Base-by-base conservation (phyloP, 495 filamentous ascomycete genomes). In the Annulohypoxylon stygium region DNA sequence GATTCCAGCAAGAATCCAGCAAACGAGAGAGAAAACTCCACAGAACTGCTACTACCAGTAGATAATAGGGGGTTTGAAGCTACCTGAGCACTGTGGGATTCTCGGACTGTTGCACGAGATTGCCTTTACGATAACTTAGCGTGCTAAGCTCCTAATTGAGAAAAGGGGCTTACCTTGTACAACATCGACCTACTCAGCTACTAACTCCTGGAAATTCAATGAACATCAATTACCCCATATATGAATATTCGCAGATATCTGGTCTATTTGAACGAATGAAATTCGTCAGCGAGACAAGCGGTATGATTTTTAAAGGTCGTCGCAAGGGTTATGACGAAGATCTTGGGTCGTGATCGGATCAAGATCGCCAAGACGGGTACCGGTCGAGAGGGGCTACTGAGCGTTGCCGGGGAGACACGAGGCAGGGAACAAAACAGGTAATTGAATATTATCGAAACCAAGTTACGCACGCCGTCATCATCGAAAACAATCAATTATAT, bases 291-390 rank as follows among this genome's bases (percentile, higher is more conserved):
- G 25, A 57, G 53, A 34, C 39, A 37, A 8, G 34, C 34, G 25
- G 51, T 26, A 30, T 34, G 16, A 34, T 37, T 47, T 47, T 47
- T 57, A n/a, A 45, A 55, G n/a, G 12, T 55, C n/a, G 25, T 54
- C 61, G 60, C 26, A 51, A 51, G 41, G 55, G 30, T 8, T 69
- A 55, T 58, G 12, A 33, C 64, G 26, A 47, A 61, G 72, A 75
- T 75, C 67, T 70, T n/a, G 23, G 45, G 67, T 70, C 63, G 33
- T 57, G 54, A 48, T 68, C 57, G 65, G 64, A 62, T 57, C 61
- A 58, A 20, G 72, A 75, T 75, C 67, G 72, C 72, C 72, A 70
- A 75, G 72, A 60, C 71, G 72, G 72, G 16, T 51, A 11, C 53
- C 63, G 72, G 51, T 63, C 67, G 67, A 60, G 53, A 16, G 50